Percentiles rank a stretch among this genome's conserved stretches.
These are phyloP conservation scores for Daldinia concentrica DNA, from an alignment of 495 filamentous ascomycete genomes.

Conservation along the genomic window DNA sequence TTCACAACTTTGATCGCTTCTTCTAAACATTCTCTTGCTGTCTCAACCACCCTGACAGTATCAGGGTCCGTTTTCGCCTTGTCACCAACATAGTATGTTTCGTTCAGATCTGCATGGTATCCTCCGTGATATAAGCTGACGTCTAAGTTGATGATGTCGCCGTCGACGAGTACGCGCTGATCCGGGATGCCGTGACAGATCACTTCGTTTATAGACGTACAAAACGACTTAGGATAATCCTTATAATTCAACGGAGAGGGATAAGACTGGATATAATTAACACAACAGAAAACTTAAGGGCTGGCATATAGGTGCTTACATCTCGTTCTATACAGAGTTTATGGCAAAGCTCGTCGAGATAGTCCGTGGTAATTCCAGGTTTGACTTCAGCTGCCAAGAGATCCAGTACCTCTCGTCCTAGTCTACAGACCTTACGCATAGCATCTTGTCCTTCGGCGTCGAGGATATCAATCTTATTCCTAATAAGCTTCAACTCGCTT, in stretches of 20 bases:
- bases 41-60: not conserved
- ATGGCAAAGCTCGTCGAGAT: not conserved
- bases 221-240: not conserved
- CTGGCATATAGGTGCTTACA: not conserved
- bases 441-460: not conserved
- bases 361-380: not conserved
- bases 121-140: not conserved
- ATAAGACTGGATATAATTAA: not conserved
- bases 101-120: not conserved
- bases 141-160: not conserved
- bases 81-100: not conserved
- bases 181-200: not conserved
- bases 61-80: not conserved
- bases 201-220: not conserved
- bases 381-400: not conserved
- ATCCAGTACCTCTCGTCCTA: not conserved
- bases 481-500: not conserved
- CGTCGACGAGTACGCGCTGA: not conserved
- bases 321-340: not conserved
- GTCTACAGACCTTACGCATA: not conserved
- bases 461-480: not conserved
- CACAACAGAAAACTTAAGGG: not conserved
- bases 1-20: not conserved
- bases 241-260: not conserved
- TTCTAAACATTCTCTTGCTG: not conserved